Evolutionary conservation across 2,329 filamentous ascomycete genomes (phyloP), one percentile per base, ranked within the genome.

Genomic region (Stachybotrys chartarum): DNA sequence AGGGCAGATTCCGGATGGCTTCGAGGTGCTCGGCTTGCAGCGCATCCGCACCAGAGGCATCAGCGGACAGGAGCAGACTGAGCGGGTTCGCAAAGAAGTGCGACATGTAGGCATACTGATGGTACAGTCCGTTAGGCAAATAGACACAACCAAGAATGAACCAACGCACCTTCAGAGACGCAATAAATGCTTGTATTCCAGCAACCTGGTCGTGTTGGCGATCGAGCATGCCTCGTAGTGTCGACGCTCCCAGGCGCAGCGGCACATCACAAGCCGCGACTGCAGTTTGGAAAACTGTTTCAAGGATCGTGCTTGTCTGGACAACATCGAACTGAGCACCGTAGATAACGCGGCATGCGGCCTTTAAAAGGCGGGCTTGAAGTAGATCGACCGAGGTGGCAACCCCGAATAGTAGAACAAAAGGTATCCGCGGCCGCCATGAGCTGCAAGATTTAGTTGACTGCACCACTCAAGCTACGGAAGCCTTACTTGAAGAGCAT

Each of bases 311-410:
- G 30, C 82, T 80, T 1, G 86, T 85, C 61, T 90, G 86, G 18
- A 87, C 87, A 17, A 91, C 87, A 65, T 92, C 87, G 60, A 94
- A 93, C 59, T 90, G 84, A 18, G 81, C 79, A 6, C 89, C 89
- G 52, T 86, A 77, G 1, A 94, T 76, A 57, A 80, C 80, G 51
- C 84, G 83, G 58, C 87, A 83, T 1, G 86, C 85, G 14, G 81
- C 81, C 64, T 87, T 86, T 31, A 88, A 78, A 17, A 94, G 74
- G 16, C 90, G 81, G 53, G 88, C 85, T 65, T 91, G 86, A 57
- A 94, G 86, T 39, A 90, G 82, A 59, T 93, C 88, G 39, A 91
- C 82, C 1, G 89, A 92, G 0, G 90, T 94, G 31, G 89, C 90
- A 55, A 95, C 82, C 47, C 89, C 90, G 63, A 94, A 89, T 1